These are phyloP conservation scores for Tetraselmis chui DNA, from an alignment of 139 green algal genomes.

Conservation along the genomic window DNA sequence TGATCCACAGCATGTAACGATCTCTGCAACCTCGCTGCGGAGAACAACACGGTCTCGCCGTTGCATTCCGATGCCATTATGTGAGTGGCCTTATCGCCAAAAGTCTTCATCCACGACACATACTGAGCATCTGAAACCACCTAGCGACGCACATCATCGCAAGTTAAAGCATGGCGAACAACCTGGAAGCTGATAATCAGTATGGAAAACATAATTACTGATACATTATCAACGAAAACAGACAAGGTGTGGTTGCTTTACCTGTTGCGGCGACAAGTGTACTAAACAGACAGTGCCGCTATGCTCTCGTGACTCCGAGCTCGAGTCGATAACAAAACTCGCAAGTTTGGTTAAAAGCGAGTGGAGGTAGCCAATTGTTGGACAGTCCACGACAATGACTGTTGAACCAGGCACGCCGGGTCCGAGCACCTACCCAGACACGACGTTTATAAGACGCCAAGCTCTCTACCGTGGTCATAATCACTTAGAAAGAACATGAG, in stretches of 20 bases:
- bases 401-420: constrained; percentile 53
- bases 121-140: constrained; percentile 33
- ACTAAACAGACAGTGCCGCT: constrained; percentile 45
- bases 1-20: too few relatives aligned
- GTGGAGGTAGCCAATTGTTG: constrained; percentile 33
- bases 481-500: too few relatives aligned
- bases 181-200: too few relatives aligned
- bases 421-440: constrained; percentile 68
- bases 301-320: too few relatives aligned
- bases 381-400: constrained; percentile 83
- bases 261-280: constrained; percentile 46
- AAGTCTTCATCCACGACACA: constrained; percentile 24
- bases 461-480: too few relatives aligned
- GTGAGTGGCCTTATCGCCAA: constrained; percentile 14
- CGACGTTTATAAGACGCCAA: too few relatives aligned
- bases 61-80: constrained; percentile 5
- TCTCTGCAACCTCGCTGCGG: constrained; percentile 40
- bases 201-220: too few relatives aligned
- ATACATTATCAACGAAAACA: too few relatives aligned
- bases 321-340: too few relatives aligned
- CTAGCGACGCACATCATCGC: constrained; percentile 2
- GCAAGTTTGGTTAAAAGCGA: constrained; percentile 25
- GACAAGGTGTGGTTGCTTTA: too few relatives aligned
- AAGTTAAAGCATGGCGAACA: too few relatives aligned
- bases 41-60: constrained; percentile 17